phyloP scores from a whole-genome alignment of 331 rosid species.

The Acacia pycnantha region DNA sequence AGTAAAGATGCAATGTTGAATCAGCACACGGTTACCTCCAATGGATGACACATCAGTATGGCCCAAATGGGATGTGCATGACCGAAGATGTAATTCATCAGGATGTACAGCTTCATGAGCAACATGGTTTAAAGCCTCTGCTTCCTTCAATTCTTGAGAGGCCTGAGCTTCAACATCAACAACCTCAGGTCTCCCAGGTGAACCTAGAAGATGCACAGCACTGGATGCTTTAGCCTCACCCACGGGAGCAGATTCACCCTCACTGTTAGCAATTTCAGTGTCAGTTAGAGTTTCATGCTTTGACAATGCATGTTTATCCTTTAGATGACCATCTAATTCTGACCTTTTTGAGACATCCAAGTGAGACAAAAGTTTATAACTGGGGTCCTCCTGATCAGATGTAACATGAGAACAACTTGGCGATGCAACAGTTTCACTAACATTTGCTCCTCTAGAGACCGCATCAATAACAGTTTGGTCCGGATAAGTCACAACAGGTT shows the following conservation, averaged over 20 bases:
- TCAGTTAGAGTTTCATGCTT: constrained; percentile 47
- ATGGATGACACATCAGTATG: constrained; percentile 40
- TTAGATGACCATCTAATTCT: constrained; percentile 46
- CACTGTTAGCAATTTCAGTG: constrained; percentile 36
- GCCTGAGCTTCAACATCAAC: constrained; percentile 56
- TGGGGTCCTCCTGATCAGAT: constrained; percentile 57
- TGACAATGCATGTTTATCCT: constrained; percentile 44
- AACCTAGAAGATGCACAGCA: constrained; percentile 40
- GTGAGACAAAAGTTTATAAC: constrained; percentile 47
- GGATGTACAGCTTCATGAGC: constrained; percentile 40
- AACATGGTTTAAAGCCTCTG: constrained; percentile 36
- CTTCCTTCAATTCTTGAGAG: constrained; percentile 44
- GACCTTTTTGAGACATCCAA: constrained; percentile 29
- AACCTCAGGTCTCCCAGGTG: constrained; percentile 61
- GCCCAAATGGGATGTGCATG: constrained; percentile 54
- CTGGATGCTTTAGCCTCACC: constrained; percentile 35
- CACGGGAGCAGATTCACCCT: constrained; percentile 42
- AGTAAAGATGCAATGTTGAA: constrained; percentile 2
- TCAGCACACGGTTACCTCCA: constrained; percentile 46
- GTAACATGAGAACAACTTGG: constrained; percentile 67
- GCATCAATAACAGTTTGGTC: constrained; percentile 47
- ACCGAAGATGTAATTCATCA: constrained; percentile 48
- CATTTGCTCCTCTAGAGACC: constrained; percentile 38
- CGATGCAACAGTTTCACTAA: constrained; percentile 51
- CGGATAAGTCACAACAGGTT: constrained; percentile 33